phyloP scores from a whole-genome alignment of 2,329 filamentous ascomycete species.

The Fusarium graminum region DNA sequence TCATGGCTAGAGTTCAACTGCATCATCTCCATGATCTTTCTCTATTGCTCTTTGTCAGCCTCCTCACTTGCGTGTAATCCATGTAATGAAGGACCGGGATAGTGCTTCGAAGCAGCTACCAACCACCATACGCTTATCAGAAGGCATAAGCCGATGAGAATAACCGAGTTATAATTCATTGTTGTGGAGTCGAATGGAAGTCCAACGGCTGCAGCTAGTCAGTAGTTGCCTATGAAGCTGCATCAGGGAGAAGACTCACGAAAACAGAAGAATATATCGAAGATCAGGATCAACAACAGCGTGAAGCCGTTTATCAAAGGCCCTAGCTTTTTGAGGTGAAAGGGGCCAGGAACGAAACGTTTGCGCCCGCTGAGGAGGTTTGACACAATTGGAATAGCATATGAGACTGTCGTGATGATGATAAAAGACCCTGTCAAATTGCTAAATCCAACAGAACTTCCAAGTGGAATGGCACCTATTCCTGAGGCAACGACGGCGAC shows the following conservation, averaged over 20 bases:
- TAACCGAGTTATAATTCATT: constrained; percentile 48
- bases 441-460: constrained; percentile 45
- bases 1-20: no score
- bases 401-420: constrained; percentile 47
- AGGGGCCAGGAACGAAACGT: constrained; percentile 34
- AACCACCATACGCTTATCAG: constrained; percentile 44
- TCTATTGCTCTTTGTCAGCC: background rate
- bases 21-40: no score
- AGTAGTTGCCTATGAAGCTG: background rate
- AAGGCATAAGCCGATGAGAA: constrained; percentile 34
- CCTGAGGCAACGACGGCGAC: constrained; percentile 44
- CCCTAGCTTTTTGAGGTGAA: constrained; percentile 29
- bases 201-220: constrained; percentile 31
- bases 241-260: constrained; percentile 29
- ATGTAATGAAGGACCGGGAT: constrained; percentile 39
- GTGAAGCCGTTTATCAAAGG: constrained; percentile 37
- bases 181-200: constrained; percentile 42
- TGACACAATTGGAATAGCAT: constrained; percentile 41
- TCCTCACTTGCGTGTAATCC: constrained; percentile 2
- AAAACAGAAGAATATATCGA: constrained; percentile 48
- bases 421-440: constrained; percentile 48
- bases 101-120: constrained; percentile 36
- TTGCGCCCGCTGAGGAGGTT: constrained; percentile 39
- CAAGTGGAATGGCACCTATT: constrained; percentile 45
- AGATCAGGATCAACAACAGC: constrained; percentile 35